phyloP scores from a whole-genome alignment of 192 early-diverging fungal genomes.

The Borealophlyctis nickersoniae region DNA sequence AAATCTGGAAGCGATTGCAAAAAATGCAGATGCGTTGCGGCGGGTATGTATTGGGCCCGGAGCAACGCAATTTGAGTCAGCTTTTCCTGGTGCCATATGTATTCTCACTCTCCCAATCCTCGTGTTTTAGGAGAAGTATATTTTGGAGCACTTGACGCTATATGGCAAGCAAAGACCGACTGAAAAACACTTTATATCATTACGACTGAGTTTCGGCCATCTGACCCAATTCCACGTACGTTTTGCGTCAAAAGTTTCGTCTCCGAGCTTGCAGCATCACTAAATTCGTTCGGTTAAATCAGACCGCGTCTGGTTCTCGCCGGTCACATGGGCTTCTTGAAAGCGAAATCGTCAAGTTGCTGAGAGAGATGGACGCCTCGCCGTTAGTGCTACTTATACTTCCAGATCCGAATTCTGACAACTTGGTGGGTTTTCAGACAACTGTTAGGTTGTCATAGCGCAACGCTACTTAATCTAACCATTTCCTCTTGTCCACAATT shows the following conservation, averaged over 20 bases:
- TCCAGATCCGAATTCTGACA: neutral
- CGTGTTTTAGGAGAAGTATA: constrained; percentile 61
- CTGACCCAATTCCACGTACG: constrained; percentile 63
- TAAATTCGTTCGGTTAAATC: neutral
- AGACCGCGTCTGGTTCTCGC: constrained; percentile 65
- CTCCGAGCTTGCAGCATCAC: neutral
- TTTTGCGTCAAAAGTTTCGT: constrained; percentile 12
- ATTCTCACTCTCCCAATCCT: neutral
- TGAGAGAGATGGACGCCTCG: constrained; percentile 55
- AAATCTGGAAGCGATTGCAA: constrained; percentile 50
- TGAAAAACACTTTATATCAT: constrained; percentile 64
- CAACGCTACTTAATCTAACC: too few species aligned
- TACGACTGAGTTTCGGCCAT: constrained; percentile 69
- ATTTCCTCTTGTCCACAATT: too few species aligned
- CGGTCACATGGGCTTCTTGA: constrained; percentile 64
- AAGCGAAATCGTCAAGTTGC: constrained; percentile 56
- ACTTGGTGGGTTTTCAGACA: neutral
- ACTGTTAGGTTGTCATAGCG: too few species aligned
- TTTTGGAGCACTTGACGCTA: constrained; percentile 69
- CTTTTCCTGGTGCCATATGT: neutral
- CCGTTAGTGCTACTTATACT: neutral
- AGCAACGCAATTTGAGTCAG: neutral
- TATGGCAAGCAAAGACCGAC: constrained; percentile 66
- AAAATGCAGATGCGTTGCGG: constrained; percentile 59
- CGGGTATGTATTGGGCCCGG: constrained; percentile 40